A percentile compares a stretch with the other conserved stretches of the same genome.
phyloP scores from a whole-genome alignment of 2,329 filamentous ascomycete genomes.

The Ophidiomyces ophidiicola region DNA sequence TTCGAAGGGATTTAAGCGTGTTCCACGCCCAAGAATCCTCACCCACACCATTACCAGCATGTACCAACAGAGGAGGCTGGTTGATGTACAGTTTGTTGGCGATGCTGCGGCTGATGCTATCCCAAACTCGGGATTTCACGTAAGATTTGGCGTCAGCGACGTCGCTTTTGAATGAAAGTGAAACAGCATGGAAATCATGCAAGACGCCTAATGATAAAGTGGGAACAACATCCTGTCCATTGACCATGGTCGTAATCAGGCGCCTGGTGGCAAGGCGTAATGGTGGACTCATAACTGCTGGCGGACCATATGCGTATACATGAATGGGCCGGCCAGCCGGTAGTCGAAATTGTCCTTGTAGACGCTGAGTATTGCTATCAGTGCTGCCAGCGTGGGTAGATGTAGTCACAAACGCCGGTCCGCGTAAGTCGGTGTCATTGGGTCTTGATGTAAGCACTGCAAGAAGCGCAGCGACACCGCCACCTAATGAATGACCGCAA shows the following conservation, averaged over 20 bases:
- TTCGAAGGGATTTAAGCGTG: conserved; percentile 53
- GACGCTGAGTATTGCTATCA: conserved; percentile 14
- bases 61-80: conserved; percentile 33
- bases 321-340: conserved; percentile 60
- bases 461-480: conserved; percentile 56
- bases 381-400: conserved; percentile 15
- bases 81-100: conserved; percentile 49
- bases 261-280: conserved; percentile 59
- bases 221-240: conserved; percentile 62
- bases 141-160: conserved; percentile 54
- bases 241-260: conserved; percentile 61
- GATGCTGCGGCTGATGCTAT: conserved; percentile 50
- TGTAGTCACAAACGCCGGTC: conserved; percentile 53
- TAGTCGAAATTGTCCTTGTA: conserved; percentile 36
- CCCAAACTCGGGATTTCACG: conserved; percentile 54
- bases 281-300: conserved; percentile 57
- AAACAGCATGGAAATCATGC: conserved; percentile 61
- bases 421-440: conserved; percentile 31
- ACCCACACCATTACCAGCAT: conserved; percentile 41
- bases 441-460: conserved; percentile 60
- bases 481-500: conserved; percentile 58
- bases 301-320: conserved; percentile 67
- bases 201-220: conserved; percentile 60
- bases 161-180: conserved; percentile 61
- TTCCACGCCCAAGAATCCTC: conserved; percentile 58